Evolutionary conservation across 805 yeast genomes (phyloP).

Genomic region (Schwanniomyces vanrijiae): DNA sequence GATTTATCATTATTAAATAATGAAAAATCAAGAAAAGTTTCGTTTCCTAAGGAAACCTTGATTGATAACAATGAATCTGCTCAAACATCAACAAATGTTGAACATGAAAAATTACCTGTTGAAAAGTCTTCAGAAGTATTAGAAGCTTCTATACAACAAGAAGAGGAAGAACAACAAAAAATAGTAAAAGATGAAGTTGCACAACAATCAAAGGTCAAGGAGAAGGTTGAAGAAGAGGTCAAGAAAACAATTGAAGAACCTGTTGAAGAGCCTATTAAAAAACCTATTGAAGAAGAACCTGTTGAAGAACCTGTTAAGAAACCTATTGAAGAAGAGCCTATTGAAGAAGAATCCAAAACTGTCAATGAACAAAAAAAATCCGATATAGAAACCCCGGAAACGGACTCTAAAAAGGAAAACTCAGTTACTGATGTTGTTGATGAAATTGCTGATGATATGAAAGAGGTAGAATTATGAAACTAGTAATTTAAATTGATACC

Average conservation of each 20-base stretch:
- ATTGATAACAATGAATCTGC: slow-evolving; percentile 23
- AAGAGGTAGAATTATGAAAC: neutral
- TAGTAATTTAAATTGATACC: neutral
- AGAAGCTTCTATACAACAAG: neutral
- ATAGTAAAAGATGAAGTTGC: slow-evolving; percentile 2
- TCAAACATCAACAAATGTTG: neutral
- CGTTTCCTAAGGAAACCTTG: slow-evolving; percentile 43
- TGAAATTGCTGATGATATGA: neutral
- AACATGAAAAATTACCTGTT: neutral
- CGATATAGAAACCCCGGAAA: neutral
- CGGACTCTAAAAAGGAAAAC: neutral
- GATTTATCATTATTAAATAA: neutral
- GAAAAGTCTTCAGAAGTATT: neutral
- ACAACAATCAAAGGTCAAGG: slow-evolving; percentile 3
- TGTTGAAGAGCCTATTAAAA: neutral
- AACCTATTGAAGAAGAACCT: neutral
- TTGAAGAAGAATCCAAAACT: slow-evolving; percentile 3
- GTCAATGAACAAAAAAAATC: slow-evolving; percentile 1
- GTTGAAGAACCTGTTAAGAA: neutral
- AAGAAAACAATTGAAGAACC: neutral
- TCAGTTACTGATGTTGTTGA: neutral
- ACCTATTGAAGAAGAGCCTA: neutral
- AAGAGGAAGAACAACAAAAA: slow-evolving; percentile 3
- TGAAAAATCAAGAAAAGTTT: slow-evolving; percentile 25
- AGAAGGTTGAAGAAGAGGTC: neutral